Percentiles rank a stretch among this genome's conserved stretches.
Evolutionary conservation across 2,329 filamentous ascomycete genomes (phyloP).

Genomic region (Pochonia chlamydosporia): DNA sequence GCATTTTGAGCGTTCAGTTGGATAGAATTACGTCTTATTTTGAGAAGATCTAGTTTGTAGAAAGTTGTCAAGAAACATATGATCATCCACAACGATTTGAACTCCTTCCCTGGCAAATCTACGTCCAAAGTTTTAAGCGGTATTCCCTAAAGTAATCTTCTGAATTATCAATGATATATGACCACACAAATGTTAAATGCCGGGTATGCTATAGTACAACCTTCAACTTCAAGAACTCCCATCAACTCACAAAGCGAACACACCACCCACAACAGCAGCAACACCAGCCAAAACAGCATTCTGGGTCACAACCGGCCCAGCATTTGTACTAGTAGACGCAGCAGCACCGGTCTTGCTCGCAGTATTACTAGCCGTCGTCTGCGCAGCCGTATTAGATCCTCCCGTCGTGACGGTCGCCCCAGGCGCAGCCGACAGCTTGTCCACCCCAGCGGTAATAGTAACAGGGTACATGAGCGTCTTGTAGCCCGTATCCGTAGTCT

Average conservation of each 20-base stretch:
- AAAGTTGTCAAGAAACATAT: no score
- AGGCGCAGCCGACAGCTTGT: slow-evolving; percentile 23
- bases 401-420: slow-evolving; percentile 4
- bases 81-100: no score
- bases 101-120: no score
- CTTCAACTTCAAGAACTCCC: neutral
- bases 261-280: slow-evolving; percentile 27
- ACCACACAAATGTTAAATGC: neutral
- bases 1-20: no score
- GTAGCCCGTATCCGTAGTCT: slow-evolving; percentile 14
- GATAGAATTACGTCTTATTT: no score
- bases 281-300: slow-evolving; percentile 30
- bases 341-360: slow-evolving; percentile 10
- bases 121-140: no score
- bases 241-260: slow-evolving; percentile 25
- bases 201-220: neutral
- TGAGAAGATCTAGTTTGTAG: no score
- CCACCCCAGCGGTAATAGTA: slow-evolving; percentile 31
- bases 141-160: no score
- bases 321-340: slow-evolving; percentile 18
- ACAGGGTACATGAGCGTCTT: slow-evolving; percentile 19
- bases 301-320: slow-evolving; percentile 26
- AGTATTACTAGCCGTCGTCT: slow-evolving; percentile 7
- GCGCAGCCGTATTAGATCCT: slow-evolving; percentile 6
- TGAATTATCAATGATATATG: no score